Evolutionary conservation across 441 rosid species (phyloP).

Genomic region (Macaranga tanarius): DNA sequence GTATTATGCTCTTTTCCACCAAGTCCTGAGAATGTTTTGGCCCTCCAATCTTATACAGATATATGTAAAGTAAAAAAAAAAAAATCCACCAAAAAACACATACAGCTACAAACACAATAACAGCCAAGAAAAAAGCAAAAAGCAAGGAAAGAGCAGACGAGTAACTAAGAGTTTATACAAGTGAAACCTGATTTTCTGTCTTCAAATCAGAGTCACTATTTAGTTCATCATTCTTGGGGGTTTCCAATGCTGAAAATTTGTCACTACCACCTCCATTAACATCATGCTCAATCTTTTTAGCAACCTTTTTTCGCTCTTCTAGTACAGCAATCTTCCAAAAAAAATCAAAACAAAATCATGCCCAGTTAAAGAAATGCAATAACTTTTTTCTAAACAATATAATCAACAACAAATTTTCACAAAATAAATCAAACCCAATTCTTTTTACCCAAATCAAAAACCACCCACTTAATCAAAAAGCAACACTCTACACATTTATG

Average conservation of each 20-base stretch:
- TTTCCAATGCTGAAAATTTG: slow-evolving; percentile 30
- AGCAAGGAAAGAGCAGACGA: too few species aligned
- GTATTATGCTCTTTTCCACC: too few species aligned
- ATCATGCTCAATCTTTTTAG: slow-evolving; percentile 49
- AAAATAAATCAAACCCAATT: not conserved
- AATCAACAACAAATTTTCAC: not conserved
- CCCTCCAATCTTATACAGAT: too few species aligned
- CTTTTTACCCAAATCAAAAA: not conserved
- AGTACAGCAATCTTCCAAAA: slow-evolving; percentile 61
- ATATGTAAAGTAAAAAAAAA: too few species aligned
- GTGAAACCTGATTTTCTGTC: slow-evolving; percentile 42
- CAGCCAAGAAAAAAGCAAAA: too few species aligned
- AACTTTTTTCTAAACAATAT: not conserved
- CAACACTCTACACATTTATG: not conserved
- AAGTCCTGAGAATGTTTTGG: too few species aligned
- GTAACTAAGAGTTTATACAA: not conserved
- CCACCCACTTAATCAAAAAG: not conserved
- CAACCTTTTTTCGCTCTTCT: slow-evolving; percentile 56
- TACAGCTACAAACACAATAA: too few species aligned
- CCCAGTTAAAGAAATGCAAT: not conserved
- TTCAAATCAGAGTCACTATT: slow-evolving; percentile 32
- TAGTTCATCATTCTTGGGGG: slow-evolving; percentile 38
- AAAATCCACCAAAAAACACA: too few species aligned
- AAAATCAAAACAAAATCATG: not conserved
- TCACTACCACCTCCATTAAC: slow-evolving; percentile 37